Base-by-base conservation (phyloP, 441 rosid species). In the Sinapis alba region DNA sequence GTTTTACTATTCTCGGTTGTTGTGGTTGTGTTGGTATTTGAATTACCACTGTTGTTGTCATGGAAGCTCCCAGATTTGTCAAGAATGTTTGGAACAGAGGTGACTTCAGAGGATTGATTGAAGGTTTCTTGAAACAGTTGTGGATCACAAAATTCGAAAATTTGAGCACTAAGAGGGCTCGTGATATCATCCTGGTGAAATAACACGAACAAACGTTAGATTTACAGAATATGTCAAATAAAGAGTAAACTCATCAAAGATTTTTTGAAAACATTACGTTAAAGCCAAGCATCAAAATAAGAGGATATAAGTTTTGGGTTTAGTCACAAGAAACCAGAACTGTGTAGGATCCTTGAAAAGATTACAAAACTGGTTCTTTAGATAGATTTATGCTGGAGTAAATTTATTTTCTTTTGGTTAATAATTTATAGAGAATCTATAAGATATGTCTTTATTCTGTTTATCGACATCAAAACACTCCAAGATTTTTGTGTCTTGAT, bases 121-220 rank as follows among this genome's bases (percentile, higher is more conserved):
- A 89, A 79, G 56, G 86, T 80, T 53, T 89, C 98, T 45, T 83
- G 83, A 68, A 81, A 81, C 28, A 91, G 62, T 63, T 84, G 89
- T 2, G 91, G 78, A 61, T 90, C 88, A 47, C 88, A 87, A 36
- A 91, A 78, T 53, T 90, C 88, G 62, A 91, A 78, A 27, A 83
- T 74, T 21, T 87, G 90, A 83, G 86, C 87, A 71, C 84, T 86
- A n/a, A 89, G 77, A 2, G 92, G 92, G 76, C 92, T 86, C 7
- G 92, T 84, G 69, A 86, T 82, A 36, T 89, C 94, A 38, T 89
- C 97, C 97, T 93, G 89, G 43, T 80, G 47, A 82, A 19, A 68
- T 13, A 12, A n/a, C 53, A 74, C 8, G 34, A 63, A 5, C 36
- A 74, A 13, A n/a, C 4, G 7, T 61, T 56, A 72, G 45, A 28